phyloP scores from a whole-genome alignment of 1,139 yeast species.

The Saccharomycopsis hybrid region DNA sequence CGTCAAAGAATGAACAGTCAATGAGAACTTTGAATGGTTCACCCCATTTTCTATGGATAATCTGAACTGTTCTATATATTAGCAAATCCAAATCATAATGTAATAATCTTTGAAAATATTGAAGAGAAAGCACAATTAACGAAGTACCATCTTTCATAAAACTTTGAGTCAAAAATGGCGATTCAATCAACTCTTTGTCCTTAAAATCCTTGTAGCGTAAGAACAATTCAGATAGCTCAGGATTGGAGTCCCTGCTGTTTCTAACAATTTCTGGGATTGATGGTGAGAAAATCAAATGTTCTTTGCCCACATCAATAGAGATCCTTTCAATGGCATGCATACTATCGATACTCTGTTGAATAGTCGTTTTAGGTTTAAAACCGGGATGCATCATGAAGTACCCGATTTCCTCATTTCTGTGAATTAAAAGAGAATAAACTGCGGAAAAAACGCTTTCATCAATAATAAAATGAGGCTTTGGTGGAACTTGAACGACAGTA shows the following conservation, averaged over 20 bases:
- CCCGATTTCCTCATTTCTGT: slow-evolving; percentile 12
- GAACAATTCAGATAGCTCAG: slow-evolving; percentile 67
- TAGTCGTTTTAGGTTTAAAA: slow-evolving; percentile 21
- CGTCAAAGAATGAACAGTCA: slow-evolving; percentile 64
- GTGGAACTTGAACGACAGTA: slow-evolving; percentile 10
- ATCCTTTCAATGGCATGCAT: slow-evolving; percentile 29
- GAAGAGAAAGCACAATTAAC: slow-evolving; percentile 49
- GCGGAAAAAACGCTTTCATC: slow-evolving; percentile 4
- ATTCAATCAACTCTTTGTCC: slow-evolving; percentile 38
- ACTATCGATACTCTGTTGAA: slow-evolving; percentile 25
- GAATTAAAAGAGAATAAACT: slow-evolving; percentile 13
- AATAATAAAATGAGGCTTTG: neutral
- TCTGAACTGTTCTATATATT: slow-evolving; percentile 58
- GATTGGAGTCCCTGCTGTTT: slow-evolving; percentile 40
- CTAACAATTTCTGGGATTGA: slow-evolving; percentile 49
- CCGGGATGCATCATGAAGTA: slow-evolving; percentile 10
- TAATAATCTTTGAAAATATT: slow-evolving; percentile 35
- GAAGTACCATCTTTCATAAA: slow-evolving; percentile 72
- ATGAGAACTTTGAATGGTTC: slow-evolving; percentile 54
- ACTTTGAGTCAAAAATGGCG: slow-evolving; percentile 53
- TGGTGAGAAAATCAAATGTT: slow-evolving; percentile 40
- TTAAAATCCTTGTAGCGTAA: slow-evolving; percentile 55
- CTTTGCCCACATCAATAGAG: slow-evolving; percentile 36
- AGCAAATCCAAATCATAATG: slow-evolving; percentile 49
- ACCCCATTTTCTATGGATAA: slow-evolving; percentile 70